Evolutionary conservation across 1,284 basidiomycete species (phyloP).

Genomic region (Sphaerobolus stellatus): DNA sequence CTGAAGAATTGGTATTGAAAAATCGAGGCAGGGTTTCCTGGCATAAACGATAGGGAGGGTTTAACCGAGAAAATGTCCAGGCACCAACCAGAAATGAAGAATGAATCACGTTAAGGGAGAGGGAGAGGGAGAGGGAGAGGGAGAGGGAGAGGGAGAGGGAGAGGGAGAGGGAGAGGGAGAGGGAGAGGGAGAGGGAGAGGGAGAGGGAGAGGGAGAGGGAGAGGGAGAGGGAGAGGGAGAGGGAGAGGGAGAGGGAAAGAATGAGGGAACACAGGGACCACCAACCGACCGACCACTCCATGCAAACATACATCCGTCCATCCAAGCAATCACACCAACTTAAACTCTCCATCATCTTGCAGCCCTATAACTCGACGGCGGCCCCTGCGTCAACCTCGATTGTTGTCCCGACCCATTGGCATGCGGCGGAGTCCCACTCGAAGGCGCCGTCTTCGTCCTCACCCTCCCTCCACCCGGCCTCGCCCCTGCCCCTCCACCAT

Average conservation of each 20-base stretch:
- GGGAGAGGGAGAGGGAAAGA: constrained; percentile 6
- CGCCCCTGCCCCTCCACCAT: constrained; percentile 64
- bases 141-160: not conserved
- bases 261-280: not conserved
- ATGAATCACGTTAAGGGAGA: not conserved
- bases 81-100: not conserved
- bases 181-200: not conserved
- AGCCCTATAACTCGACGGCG: constrained; percentile 7
- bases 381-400: not conserved
- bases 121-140: not conserved
- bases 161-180: not conserved
- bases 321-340: not conserved
- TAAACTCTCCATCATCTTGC: constrained; percentile 6
- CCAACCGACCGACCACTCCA: not conserved
- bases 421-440: constrained; percentile 19
- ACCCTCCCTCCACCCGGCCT: constrained; percentile 35
- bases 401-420: not conserved
- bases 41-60: no score
- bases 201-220: constrained; percentile 1
- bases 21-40: no score
- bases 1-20: not conserved
- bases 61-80: not conserved
- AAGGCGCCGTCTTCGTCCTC: constrained; percentile 58
- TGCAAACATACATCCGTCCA: not conserved
- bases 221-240: constrained; percentile 4